phyloP scores from a whole-genome alignment of 169 alveolate species.

The Plasmodium berghei region DNA sequence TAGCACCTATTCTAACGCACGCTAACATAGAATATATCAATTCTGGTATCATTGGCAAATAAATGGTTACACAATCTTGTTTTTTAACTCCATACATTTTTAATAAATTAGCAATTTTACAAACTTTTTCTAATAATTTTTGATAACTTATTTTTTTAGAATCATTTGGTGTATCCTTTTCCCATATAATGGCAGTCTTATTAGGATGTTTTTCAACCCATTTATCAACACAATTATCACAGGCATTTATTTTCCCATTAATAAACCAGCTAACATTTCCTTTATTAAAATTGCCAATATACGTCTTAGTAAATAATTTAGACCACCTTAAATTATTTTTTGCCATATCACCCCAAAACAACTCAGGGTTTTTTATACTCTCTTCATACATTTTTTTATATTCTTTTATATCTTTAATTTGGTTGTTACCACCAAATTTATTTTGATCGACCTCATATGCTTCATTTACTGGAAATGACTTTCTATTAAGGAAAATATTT shows the following conservation, averaged over 20 bases:
- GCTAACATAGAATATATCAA: constrained; percentile 94
- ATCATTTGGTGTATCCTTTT: constrained; percentile 90
- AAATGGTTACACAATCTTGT: constrained; percentile 96
- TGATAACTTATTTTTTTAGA: constrained; percentile 84
- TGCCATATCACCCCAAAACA: constrained; percentile 82
- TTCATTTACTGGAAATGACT: constrained; percentile 56
- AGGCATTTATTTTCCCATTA: constrained; percentile 92
- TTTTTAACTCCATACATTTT: constrained; percentile 92
- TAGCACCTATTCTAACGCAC: constrained; percentile 98
- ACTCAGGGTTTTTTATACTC: constrained; percentile 81
- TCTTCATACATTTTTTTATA: constrained; percentile 81
- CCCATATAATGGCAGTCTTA: constrained; percentile 90
- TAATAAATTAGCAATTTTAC: constrained; percentile 93
- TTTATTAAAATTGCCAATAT: constrained; percentile 78
- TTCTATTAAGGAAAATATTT: constrained; percentile 33
- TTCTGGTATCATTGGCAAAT: constrained; percentile 97
- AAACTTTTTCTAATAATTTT: constrained; percentile 85
- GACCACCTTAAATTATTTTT: constrained; percentile 78
- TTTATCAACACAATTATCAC: constrained; percentile 94
- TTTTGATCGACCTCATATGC: constrained; percentile 26
- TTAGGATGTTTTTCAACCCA: constrained; percentile 93
- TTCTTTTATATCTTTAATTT: constrained; percentile 43
- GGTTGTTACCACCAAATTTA: constrained; percentile 25
- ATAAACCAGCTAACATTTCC: constrained; percentile 90
- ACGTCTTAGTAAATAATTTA: constrained; percentile 78